phyloP scores from a whole-genome alignment of 441 rosid species.

The Metrosideros polymorpha region DNA sequence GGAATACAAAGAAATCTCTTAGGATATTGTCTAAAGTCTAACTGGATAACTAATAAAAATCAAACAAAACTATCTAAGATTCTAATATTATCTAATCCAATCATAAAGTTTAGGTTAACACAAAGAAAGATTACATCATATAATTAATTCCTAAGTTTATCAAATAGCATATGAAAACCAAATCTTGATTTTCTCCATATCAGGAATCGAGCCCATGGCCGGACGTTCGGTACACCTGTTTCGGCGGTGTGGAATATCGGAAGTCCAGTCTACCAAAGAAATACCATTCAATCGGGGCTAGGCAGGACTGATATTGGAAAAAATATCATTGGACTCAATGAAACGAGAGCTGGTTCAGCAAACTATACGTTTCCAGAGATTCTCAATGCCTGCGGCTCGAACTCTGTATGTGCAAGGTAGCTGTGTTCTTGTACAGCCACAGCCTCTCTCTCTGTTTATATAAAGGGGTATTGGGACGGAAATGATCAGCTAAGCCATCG shows the following conservation, averaged over 20 bases:
- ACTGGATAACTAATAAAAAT: no score
- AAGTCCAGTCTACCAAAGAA: neutral
- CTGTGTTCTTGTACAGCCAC: fast-evolving
- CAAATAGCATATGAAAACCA: neutral
- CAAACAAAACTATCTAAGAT: no score
- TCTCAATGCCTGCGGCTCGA: neutral
- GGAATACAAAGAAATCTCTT: no score
- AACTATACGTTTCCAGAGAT: neutral
- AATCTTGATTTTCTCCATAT: neutral
- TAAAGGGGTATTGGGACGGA: neutral
- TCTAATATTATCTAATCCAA: no score
- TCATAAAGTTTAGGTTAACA: neutral
- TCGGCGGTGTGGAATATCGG: neutral
- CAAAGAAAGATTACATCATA: neutral
- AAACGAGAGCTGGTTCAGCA: neutral
- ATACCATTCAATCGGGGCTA: neutral
- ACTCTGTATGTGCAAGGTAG: neutral
- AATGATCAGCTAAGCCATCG: neutral
- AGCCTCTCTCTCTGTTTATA: neutral
- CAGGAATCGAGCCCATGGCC: neutral
- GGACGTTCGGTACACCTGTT: neutral
- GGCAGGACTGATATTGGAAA: neutral
- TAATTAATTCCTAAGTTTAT: no score
- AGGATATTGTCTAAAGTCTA: neutral
- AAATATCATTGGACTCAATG: neutral